Evolutionary conservation across 2,329 filamentous ascomycete genomes (phyloP).

Genomic region (Cladosporium velox): DNA sequence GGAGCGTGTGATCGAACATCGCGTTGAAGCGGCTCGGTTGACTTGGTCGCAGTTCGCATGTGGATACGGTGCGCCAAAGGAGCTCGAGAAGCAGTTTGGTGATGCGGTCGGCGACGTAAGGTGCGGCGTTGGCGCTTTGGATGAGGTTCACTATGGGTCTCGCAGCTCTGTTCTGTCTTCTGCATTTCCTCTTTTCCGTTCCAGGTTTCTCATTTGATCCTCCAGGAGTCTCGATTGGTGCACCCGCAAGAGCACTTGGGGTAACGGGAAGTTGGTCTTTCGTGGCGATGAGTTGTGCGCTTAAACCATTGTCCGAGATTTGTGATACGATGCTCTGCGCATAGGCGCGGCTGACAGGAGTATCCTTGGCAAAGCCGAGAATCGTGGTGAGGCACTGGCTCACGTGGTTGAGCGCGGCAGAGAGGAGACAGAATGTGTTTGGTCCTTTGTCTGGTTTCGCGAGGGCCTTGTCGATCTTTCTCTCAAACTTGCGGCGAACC

Average conservation of each 20-base stretch:
- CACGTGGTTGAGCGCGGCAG: background rate
- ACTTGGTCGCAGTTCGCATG: constrained; percentile 26
- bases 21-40: background rate
- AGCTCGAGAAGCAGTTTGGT: constrained; percentile 27
- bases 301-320: too few species aligned
- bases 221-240: background rate
- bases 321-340: background rate
- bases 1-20: background rate
- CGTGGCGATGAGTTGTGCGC: background rate
- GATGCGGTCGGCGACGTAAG: constrained; percentile 25
- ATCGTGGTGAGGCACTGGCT: background rate
- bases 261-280: background rate
- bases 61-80: constrained; percentile 23
- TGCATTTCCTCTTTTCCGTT: background rate
- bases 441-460: background rate
- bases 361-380: background rate
- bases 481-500: constrained; percentile 23
- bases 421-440: background rate
- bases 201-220: background rate
- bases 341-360: background rate
- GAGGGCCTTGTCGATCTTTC: background rate
- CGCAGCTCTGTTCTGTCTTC: background rate
- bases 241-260: background rate
- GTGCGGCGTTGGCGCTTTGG: background rate
- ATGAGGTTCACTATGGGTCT: background rate